phyloP scores from a whole-genome alignment of 108 stramenopile species.

The Chaetoceros muelleri region DNA sequence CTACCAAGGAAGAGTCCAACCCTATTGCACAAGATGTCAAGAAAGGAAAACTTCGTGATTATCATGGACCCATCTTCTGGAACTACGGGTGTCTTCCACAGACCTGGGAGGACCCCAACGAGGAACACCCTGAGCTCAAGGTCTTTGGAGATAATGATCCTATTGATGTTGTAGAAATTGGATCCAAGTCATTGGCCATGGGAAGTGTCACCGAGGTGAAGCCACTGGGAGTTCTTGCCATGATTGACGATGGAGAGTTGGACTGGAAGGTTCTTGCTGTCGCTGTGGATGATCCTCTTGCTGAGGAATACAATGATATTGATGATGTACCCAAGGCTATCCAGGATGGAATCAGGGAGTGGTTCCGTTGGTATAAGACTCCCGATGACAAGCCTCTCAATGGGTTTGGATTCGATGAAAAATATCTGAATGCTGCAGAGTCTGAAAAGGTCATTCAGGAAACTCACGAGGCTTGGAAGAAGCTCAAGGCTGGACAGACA shows the following conservation, averaged over 20 bases:
- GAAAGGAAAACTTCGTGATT: slow-evolving; percentile 96
- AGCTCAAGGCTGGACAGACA: slow-evolving; percentile 62
- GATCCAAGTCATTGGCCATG: slow-evolving; percentile 58
- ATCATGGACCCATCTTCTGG: slow-evolving; percentile 99
- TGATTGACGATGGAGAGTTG: slow-evolving; percentile 99
- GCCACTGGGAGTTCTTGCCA: slow-evolving; percentile 95
- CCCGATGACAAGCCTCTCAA: slow-evolving; percentile 99
- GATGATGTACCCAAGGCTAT: slow-evolving; percentile 90
- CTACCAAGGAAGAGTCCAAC: slow-evolving; percentile 92
- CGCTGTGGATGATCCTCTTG: slow-evolving; percentile 89
- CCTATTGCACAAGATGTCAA: slow-evolving; percentile 98
- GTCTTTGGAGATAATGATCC: slow-evolving; percentile 98
- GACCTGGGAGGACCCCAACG: slow-evolving; percentile 95
- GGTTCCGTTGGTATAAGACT: slow-evolving; percentile 99
- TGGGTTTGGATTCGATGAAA: slow-evolving; percentile 97
- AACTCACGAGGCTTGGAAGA: slow-evolving; percentile 97
- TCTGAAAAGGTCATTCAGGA: slow-evolving; percentile 91
- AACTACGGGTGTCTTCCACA: slow-evolving; percentile 99
- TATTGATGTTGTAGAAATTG: slow-evolving; percentile 99
- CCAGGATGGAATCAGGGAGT: slow-evolving; percentile 93
- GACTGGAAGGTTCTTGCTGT: slow-evolving; percentile 99
- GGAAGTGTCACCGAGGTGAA: slow-evolving; percentile 92
- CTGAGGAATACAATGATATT: slow-evolving; percentile 91
- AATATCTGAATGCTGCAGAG: slow-evolving; percentile 72
- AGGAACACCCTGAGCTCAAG: slow-evolving; percentile 87